These are phyloP conservation scores for Oxyria digyna DNA, from an alignment of 148 eudicot species.

Conservation along the genomic window DNA sequence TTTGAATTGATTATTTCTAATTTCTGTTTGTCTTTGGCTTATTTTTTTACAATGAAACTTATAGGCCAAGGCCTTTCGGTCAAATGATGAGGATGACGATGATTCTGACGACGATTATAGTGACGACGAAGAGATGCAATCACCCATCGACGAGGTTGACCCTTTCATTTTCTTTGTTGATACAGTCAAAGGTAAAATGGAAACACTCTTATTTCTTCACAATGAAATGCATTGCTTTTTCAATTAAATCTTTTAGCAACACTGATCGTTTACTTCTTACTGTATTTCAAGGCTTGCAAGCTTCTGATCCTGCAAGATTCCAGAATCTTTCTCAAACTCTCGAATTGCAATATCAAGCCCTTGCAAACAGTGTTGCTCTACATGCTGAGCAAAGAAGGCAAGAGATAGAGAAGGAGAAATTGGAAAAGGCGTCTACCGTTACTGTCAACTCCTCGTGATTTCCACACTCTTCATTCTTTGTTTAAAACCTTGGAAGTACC, in stretches of 20 bases:
- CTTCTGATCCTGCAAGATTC: constrained; percentile 65
- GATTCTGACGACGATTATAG: constrained; percentile 90
- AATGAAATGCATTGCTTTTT: background rate
- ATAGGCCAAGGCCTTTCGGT: constrained; percentile 82
- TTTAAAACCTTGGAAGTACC: background rate
- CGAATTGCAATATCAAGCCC: constrained; percentile 70
- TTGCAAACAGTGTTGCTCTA: constrained; percentile 83
- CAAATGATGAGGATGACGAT: constrained; percentile 62
- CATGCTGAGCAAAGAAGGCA: constrained; percentile 83
- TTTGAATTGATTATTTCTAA: background rate
- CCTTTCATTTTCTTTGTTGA: constrained; percentile 90
- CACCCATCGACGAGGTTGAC: constrained; percentile 89
- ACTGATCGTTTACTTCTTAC: background rate
- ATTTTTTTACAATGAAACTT: background rate
- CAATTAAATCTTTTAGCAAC: too few species aligned
- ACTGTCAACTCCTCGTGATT: constrained; percentile 32
- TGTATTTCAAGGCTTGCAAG: constrained; percentile 61
- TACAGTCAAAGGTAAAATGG: constrained; percentile 50
- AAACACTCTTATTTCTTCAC: background rate
- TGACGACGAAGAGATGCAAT: constrained; percentile 87
- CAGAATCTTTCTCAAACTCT: constrained; percentile 72
- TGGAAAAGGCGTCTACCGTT: constrained; percentile 49
- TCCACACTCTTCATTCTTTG: background rate
- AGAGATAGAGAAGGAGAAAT: constrained; percentile 79
- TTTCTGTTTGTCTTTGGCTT: background rate